These are phyloP conservation scores for Fragaria ananassa DNA, from an alignment of 306 rosid species.

Conservation along the genomic window DNA sequence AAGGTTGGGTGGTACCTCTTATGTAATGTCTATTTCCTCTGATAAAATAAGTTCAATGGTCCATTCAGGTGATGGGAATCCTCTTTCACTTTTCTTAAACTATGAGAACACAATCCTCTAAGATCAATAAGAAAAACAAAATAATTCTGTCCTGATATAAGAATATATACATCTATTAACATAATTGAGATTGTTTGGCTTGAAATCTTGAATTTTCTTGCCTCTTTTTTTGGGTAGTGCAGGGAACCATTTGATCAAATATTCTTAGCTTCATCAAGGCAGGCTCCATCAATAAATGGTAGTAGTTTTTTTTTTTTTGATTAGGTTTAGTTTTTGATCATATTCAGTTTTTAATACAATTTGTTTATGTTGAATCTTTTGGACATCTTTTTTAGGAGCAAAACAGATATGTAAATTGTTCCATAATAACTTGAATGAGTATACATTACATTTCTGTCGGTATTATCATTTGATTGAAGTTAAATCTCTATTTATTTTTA, in stretches of 20 bases:
- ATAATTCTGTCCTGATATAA: not conserved
- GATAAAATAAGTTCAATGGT: not conserved
- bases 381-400: too few relatives aligned
- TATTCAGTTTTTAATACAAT: too few relatives aligned
- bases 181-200: not conserved
- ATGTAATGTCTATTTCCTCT: not conserved
- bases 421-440: too few relatives aligned
- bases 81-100: not conserved
- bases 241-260: not conserved
- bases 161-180: not conserved
- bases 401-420: too few relatives aligned
- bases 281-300: not conserved
- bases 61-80: constrained; percentile 1
- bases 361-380: too few relatives aligned
- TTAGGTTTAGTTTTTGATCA: too few relatives aligned
- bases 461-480: too few relatives aligned
- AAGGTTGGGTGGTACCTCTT: not conserved
- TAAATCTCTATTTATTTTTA: too few relatives aligned
- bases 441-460: too few relatives aligned
- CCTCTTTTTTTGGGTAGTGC: not conserved
- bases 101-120: not conserved
- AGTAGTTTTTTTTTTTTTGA: not conserved
- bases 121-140: not conserved
- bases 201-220: not conserved
- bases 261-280: not conserved